Evolutionary conservation across 495 filamentous ascomycete genomes (phyloP).

Genomic region (Podospora pseudoanserina): DNA sequence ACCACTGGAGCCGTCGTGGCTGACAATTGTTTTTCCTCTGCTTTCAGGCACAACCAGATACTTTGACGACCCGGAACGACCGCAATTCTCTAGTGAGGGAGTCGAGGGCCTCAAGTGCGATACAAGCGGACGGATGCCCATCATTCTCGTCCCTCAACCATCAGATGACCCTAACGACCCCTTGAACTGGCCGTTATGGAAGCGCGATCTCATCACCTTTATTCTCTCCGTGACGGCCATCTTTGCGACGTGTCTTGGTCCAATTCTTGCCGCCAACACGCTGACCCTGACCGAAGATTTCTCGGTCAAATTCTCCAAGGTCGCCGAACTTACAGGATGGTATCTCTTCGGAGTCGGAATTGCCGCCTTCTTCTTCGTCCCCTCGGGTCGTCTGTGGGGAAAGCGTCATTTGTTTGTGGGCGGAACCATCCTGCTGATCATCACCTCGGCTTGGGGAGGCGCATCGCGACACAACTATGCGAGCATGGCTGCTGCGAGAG

Average conservation of each 20-base stretch:
- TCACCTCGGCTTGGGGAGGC: constrained; percentile 77
- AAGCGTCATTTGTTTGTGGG: constrained; percentile 83
- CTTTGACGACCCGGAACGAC: constrained; percentile 52
- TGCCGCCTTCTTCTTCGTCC: constrained; percentile 77
- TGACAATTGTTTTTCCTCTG: constrained; percentile 4
- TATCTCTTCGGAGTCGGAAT: constrained; percentile 80
- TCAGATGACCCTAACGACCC: constrained; percentile 80
- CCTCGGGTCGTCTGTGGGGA: constrained; percentile 85
- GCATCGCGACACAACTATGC: constrained; percentile 59
- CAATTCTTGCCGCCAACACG: constrained; percentile 84
- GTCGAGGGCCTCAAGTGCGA: constrained; percentile 65
- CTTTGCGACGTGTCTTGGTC: constrained; percentile 73
- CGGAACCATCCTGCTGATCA: constrained; percentile 69
- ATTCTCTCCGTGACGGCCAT: constrained; percentile 76
- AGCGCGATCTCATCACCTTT: constrained; percentile 73
- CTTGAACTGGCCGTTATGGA: constrained; percentile 84
- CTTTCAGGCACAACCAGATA: constrained; percentile 60
- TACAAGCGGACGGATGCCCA: constrained; percentile 58
- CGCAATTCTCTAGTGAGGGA: constrained; percentile 39
- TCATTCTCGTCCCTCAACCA: constrained; percentile 77
- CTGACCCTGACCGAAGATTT: constrained; percentile 64
- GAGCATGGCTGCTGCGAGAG: constrained; percentile 69
- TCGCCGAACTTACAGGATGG: constrained; percentile 83
- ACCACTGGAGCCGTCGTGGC: background rate
- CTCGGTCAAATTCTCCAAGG: constrained; percentile 55